Evolutionary conservation across 257 asterid species (phyloP).

Genomic region (Paulownia fortunei): DNA sequence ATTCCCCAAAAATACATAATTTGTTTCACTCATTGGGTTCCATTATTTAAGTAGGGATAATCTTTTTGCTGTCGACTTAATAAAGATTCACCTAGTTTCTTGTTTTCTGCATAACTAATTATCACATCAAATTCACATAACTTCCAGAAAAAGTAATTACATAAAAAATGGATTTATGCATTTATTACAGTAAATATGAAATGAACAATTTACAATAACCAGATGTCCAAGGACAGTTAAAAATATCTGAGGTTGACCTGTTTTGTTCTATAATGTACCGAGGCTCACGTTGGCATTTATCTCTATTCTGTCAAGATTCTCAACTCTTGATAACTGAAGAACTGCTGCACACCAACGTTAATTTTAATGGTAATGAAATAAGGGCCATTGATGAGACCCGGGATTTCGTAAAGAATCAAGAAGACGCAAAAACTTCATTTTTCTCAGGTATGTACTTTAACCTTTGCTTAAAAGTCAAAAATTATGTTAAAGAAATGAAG

Average conservation of each 20-base stretch:
- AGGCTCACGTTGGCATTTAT: conserved; percentile 2
- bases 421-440: neutral
- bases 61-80: neutral
- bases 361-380: neutral
- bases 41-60: neutral
- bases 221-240: neutral
- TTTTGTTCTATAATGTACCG: neutral
- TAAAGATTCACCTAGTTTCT: too few species aligned
- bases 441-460: conserved; percentile 1
- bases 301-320: neutral
- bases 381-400: neutral
- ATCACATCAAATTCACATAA: neutral
- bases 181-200: too few species aligned
- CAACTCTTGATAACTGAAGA: neutral
- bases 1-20: neutral
- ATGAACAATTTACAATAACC: neutral
- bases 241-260: conserved; percentile 2
- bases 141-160: neutral
- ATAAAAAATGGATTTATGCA: neutral
- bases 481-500: neutral
- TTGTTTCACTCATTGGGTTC: neutral
- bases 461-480: neutral
- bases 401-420: neutral
- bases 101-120: neutral
- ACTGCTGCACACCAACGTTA: neutral